Conservation (phyloP, 2,329 filamentous ascomycete genomes). For the Helotiales sp. region DNA sequence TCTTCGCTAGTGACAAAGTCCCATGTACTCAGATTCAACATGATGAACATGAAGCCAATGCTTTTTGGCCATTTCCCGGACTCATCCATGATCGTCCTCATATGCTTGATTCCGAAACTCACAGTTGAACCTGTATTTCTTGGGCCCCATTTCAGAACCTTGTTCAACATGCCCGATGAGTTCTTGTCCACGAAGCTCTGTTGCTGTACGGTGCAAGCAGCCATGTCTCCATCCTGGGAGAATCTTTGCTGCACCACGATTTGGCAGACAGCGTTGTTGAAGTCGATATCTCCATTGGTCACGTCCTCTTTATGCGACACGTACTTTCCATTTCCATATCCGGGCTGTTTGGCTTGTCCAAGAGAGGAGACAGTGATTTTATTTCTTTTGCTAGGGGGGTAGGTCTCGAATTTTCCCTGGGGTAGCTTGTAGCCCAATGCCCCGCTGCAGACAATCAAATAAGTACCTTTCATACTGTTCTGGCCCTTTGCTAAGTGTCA, state of each 20-base stretch:
- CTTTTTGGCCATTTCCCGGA: not conserved
- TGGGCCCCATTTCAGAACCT: not conserved
- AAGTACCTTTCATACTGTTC: not conserved
- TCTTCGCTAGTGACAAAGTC: not conserved
- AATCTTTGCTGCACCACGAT: not conserved
- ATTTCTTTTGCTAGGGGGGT: not conserved
- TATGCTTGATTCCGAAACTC: not conserved
- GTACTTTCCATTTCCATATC: not conserved
- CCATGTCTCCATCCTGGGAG: not conserved
- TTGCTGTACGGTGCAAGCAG: not conserved
- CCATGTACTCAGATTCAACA: not conserved
- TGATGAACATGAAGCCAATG: slow-evolving; percentile 11
- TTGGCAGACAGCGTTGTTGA: not conserved
- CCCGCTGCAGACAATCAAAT: slow-evolving; percentile 14
- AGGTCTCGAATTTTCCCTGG: not conserved
- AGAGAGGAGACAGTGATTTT: not conserved
- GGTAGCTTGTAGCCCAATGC: not conserved
- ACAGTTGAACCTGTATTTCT: not conserved
- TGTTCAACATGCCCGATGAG: not conserved
- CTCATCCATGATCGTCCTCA: not conserved
- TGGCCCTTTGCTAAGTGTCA: not conserved
- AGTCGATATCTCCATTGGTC: not conserved
- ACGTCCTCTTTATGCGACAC: not conserved
- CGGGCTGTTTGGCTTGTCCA: not conserved
- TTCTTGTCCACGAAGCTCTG: not conserved